A percentile compares a stretch with the other conserved stretches of the same genome.
These are phyloP conservation scores for Neurospora pannonica DNA, from an alignment of 495 filamentous ascomycete genomes.

Conservation along the genomic window DNA sequence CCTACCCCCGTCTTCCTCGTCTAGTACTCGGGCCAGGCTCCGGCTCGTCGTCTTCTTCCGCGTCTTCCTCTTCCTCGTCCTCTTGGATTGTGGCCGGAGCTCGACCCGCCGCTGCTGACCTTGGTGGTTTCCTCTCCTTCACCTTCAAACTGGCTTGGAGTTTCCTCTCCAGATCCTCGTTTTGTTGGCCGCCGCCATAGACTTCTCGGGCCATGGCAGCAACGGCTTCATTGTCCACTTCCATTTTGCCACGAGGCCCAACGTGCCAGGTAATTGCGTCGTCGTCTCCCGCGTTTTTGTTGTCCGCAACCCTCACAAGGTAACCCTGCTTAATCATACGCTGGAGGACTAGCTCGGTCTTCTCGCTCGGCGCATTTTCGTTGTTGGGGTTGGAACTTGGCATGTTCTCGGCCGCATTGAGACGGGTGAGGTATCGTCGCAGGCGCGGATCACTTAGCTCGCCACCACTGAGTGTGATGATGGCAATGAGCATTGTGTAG, in stretches of 20 bases:
- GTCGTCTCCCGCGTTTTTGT: slow-evolving; percentile 47
- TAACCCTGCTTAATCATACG: slow-evolving; percentile 77
- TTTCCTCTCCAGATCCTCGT: slow-evolving; percentile 43
- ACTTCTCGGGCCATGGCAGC: slow-evolving; percentile 56
- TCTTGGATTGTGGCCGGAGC: slow-evolving; percentile 3
- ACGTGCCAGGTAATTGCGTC: slow-evolving; percentile 69
- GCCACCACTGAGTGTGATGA: slow-evolving; percentile 63
- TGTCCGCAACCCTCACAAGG: slow-evolving; percentile 60
- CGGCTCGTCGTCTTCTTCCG: slow-evolving; percentile 4
- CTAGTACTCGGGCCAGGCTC: slow-evolving; percentile 16
- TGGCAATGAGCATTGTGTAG: slow-evolving; percentile 66
- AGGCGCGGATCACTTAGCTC: slow-evolving; percentile 64
- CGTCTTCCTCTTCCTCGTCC: slow-evolving; percentile 8
- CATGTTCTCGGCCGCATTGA: slow-evolving; percentile 68
- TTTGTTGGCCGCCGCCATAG: slow-evolving; percentile 33
- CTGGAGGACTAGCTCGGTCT: slow-evolving; percentile 65
- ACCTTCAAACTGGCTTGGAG: slow-evolving; percentile 46
- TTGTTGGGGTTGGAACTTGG: slow-evolving; percentile 33
- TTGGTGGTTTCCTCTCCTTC: slow-evolving; percentile 22
- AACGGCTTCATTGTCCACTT: slow-evolving; percentile 67
- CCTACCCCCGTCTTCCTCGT: slow-evolving; percentile 8
- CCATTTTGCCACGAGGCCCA: slow-evolving; percentile 76
- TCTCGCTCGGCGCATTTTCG: slow-evolving; percentile 50
- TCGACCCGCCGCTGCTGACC: background rate
- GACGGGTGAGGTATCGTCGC: slow-evolving; percentile 59